Percentiles rank a stretch among this genome's conserved stretches.
phyloP scores from a whole-genome alignment of 2,329 filamentous ascomycete genomes.

The Elsinoe ampelina region DNA sequence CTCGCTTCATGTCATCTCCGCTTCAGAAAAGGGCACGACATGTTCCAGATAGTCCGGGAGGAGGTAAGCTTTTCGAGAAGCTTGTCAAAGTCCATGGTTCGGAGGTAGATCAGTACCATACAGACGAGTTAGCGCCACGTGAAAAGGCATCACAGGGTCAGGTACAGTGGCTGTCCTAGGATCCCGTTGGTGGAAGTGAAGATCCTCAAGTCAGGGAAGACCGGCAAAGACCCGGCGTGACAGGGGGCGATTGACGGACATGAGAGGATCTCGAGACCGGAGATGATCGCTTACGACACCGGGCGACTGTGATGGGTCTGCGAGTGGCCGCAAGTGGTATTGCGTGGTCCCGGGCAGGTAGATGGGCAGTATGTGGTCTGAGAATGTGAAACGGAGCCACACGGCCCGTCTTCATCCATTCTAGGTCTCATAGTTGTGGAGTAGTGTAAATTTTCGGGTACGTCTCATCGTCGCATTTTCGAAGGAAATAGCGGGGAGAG shows the following conservation, averaged over 20 bases:
- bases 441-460: neutral
- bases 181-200: neutral
- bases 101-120: neutral
- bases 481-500: neutral
- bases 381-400: constrained; percentile 4
- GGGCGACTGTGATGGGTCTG: too few species aligned
- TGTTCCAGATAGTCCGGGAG: constrained; percentile 3
- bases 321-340: too few species aligned
- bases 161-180: neutral
- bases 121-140: neutral
- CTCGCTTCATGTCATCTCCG: neutral
- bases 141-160: neutral
- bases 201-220: neutral
- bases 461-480: neutral
- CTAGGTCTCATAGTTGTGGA: neutral
- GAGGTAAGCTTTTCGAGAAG: neutral
- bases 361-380: neutral
- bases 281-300: neutral
- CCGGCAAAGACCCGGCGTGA: neutral
- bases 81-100: neutral
- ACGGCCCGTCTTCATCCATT: neutral
- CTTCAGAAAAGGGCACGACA: neutral
- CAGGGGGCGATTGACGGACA: neutral
- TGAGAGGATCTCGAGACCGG: neutral
- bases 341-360: neutral